Base-by-base conservation (phyloP, 192 early-diverging fungal species). In the Coemansia sp. region DNA sequence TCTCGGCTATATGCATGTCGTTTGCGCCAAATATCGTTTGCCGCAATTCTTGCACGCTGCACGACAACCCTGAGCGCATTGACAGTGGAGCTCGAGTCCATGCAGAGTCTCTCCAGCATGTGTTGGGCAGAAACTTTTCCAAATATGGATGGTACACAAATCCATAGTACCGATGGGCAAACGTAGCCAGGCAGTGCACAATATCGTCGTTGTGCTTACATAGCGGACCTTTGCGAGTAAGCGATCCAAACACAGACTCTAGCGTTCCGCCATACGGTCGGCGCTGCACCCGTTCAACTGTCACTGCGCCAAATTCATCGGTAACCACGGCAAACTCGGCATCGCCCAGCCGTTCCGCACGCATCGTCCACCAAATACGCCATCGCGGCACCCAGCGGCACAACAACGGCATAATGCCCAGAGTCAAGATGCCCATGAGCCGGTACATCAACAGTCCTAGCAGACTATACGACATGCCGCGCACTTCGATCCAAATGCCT, bases 321-420 rank as follows among this genome's bases (percentile, higher is more conserved):
- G 93, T 83, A 3, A 85, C 81, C n/a, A 92, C 72, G 59, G 78
- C 74, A 66, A 77, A 86, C n/a, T 87, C 83, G 3, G 97, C 94
- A 26, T 87, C 84, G 49, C 79, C 83, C 52, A 97, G 81, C n/a
- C 84, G 74, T 29, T 81, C 88, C 2, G 62, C 71, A 12, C 38
- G 47, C n/a, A 89, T 89, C 1, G 89, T 88, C 83, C 90, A 86
- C 53, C 65, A 61, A 29, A 96, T 83, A 68, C 87, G 89, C 78
- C 88, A 83, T 19, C 66, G 68, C 54, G 93, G 92, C 38, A 97
- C 68, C 95, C 97, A 97, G 29, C 93, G 88, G 51, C 86, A 89
- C 11, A 95, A 49, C 16, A 97, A 74, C 56, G 87, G 93, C 2
- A 89, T 64, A 9, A 89, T 66, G 4, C 95, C 95, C 3, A 82